These are phyloP conservation scores for Trypanosoma caninum DNA, from an alignment of 208 protist genomes.

Conservation along the genomic window DNA sequence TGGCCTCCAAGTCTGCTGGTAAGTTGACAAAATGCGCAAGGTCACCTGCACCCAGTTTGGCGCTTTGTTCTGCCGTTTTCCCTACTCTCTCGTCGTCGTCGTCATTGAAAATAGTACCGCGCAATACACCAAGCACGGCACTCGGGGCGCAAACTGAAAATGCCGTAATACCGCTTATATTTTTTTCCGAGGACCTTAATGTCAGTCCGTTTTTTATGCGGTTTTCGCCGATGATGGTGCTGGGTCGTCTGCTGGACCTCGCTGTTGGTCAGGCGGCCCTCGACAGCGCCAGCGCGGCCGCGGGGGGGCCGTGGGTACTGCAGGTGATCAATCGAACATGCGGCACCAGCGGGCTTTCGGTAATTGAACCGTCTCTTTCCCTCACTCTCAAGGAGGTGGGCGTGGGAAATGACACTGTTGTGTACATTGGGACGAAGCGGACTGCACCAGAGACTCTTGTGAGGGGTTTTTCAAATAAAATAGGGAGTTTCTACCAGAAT, in stretches of 20 bases:
- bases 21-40: background rate
- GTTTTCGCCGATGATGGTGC: constrained; percentile 38
- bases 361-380: constrained; percentile 7
- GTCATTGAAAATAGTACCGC: constrained; percentile 28
- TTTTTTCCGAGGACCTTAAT: constrained; percentile 36
- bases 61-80: background rate
- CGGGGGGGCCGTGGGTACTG: constrained; percentile 37
- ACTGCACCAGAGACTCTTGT: background rate
- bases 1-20: constrained; percentile 3
- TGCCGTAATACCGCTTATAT: constrained; percentile 60
- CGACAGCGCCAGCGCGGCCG: constrained; percentile 29
- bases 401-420: background rate
- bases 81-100: background rate
- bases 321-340: constrained; percentile 37
- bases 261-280: constrained; percentile 51
- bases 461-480: background rate
- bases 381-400: constrained; percentile 8
- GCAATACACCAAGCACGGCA: constrained; percentile 57
- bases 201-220: constrained; percentile 75
- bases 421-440: constrained; percentile 9
- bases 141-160: constrained; percentile 63
- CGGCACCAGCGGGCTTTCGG: background rate
- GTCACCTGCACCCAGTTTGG: background rate
- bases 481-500: no score
- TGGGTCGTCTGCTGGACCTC: constrained; percentile 66